Conservation (phyloP, 2,329 filamentous ascomycete species). For the Fusarium succisae region DNA sequence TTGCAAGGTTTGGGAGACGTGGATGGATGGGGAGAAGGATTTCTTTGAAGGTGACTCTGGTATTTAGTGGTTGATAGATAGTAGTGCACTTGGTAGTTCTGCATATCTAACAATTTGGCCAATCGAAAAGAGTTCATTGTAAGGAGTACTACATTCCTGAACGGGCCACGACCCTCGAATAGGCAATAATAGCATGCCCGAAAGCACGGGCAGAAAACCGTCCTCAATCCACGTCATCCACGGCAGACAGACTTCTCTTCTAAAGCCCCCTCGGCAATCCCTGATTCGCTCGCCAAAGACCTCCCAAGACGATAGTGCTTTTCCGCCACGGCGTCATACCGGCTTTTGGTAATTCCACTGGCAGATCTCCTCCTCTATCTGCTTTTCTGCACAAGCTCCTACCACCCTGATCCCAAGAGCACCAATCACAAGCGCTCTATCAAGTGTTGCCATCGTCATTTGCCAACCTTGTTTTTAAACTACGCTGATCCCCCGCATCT, state of each 20-base stretch:
- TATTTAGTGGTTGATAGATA: not conserved
- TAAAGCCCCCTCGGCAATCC: fast-evolving
- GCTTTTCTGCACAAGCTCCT: not conserved
- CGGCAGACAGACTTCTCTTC: not conserved
- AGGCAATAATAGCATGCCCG: not conserved
- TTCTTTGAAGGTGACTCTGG: slow-evolving; percentile 25
- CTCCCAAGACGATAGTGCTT: not conserved
- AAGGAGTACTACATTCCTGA: no score
- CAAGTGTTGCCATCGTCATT: not conserved
- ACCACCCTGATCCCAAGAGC: not conserved
- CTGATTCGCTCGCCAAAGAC: not conserved
- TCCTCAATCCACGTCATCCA: not conserved
- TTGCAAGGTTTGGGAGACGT: slow-evolving; percentile 14
- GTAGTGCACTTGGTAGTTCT: not conserved
- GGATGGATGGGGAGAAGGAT: slow-evolving; percentile 5
- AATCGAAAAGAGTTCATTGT: not conserved
- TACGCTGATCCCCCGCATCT: slow-evolving; percentile 19
- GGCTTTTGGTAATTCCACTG: not conserved
- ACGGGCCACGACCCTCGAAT: fast-evolving
- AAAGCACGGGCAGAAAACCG: not conserved
- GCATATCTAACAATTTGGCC: fast-evolving
- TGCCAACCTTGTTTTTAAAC: slow-evolving; percentile 15
- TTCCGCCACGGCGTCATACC: not conserved
- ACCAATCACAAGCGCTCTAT: not conserved
- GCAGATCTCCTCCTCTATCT: not conserved